These are phyloP conservation scores for Ophiostoma tasmaniense DNA, from an alignment of 2,329 filamentous ascomycete species.

Conservation along the genomic window DNA sequence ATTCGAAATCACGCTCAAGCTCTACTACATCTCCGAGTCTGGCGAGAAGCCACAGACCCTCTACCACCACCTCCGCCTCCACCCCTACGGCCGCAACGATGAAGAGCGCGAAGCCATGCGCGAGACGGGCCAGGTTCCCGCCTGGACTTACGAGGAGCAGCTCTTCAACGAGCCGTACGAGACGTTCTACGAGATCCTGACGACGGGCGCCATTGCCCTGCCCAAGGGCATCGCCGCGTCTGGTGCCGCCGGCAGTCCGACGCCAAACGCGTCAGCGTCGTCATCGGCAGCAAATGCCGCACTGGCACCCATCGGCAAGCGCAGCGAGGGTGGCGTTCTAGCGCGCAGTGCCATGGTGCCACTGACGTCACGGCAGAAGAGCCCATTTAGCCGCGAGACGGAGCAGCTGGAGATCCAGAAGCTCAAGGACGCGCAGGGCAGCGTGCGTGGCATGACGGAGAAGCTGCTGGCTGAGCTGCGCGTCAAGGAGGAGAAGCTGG, in stretches of 20 bases:
- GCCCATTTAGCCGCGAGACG: conserved; percentile 65
- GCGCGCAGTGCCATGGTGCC: conserved; percentile 70
- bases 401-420: conserved; percentile 56
- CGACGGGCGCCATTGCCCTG: conserved; percentile 54
- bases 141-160: conserved; percentile 85
- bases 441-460: conserved; percentile 53
- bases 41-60: conserved; percentile 93
- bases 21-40: conserved; percentile 83
- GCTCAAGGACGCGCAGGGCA: conserved; percentile 54
- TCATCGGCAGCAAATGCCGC: conserved; percentile 32
- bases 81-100: conserved; percentile 80
- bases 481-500: conserved; percentile 54
- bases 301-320: conserved; percentile 26
- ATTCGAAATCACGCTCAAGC: conserved; percentile 90
- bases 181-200: conserved; percentile 81
- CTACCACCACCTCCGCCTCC: conserved; percentile 84
- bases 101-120: conserved; percentile 57
- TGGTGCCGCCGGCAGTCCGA: conserved; percentile 32
- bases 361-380: conserved; percentile 53
- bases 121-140: conserved; percentile 55
- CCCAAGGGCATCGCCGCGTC: conserved; percentile 43
- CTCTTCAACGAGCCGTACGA: conserved; percentile 97
- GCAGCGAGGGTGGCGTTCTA: conserved; percentile 44
- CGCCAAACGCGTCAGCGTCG: conserved; percentile 18
- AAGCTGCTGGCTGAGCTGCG: conserved; percentile 53